Evolutionary conservation across 2,329 filamentous ascomycete species (phyloP).

Genomic region (Zasmidium citrigriseum): DNA sequence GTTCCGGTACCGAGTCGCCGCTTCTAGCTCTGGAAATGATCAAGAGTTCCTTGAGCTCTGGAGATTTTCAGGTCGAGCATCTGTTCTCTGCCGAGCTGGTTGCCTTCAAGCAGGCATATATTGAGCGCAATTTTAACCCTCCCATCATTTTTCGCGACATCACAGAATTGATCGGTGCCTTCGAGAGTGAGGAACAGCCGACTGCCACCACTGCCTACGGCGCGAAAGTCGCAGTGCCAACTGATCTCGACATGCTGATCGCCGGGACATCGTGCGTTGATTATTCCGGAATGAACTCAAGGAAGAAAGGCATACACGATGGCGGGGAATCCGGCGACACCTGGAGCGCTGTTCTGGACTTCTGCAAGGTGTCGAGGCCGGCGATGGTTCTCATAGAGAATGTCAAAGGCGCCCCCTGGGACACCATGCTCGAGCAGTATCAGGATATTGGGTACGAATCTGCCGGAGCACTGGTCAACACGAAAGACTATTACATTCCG

Average conservation of each 20-base stretch:
- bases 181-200: constrained; percentile 21
- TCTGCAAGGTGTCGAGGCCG: constrained; percentile 58
- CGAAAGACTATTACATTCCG: constrained; percentile 72
- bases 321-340: constrained; percentile 67
- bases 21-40: constrained; percentile 66
- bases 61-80: constrained; percentile 36
- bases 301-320: constrained; percentile 52
- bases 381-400: constrained; percentile 73
- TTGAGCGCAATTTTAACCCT: constrained; percentile 48
- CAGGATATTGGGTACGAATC: constrained; percentile 58
- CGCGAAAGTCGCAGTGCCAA: constrained; percentile 57
- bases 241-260: constrained; percentile 63
- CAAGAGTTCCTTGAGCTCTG: constrained; percentile 12
- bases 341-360: constrained; percentile 62
- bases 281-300: constrained; percentile 66
- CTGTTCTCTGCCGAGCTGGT: constrained; percentile 51
- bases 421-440: constrained; percentile 43
- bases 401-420: constrained; percentile 64
- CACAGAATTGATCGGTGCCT: constrained; percentile 38
- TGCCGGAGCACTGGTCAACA: constrained; percentile 57
- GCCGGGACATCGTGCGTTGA: constrained; percentile 77
- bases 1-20: constrained; percentile 76
- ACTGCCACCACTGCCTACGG: constrained; percentile 65
- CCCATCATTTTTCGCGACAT: constrained; percentile 48
- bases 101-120: constrained; percentile 49